Conservation (phyloP, 257 asterid genomes). For the Cinchona pubescens region DNA sequence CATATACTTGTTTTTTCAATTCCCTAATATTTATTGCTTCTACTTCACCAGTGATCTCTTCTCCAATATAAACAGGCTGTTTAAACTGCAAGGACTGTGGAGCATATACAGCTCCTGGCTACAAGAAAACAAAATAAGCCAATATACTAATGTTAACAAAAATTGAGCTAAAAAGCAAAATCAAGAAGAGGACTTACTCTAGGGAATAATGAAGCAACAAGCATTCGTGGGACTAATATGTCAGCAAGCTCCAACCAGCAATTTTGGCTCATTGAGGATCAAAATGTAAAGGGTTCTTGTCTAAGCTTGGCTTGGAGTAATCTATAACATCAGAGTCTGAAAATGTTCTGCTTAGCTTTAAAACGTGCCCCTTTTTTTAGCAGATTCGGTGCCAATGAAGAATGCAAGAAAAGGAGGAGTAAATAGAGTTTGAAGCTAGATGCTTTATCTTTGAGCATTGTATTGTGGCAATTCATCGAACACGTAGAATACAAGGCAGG, state of each 20-base stretch:
- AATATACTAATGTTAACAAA: background rate
- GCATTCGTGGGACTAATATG: slow-evolving; percentile 66
- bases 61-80: slow-evolving; percentile 70
- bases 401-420: background rate
- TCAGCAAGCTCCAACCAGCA: slow-evolving; percentile 63
- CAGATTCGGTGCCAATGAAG: slow-evolving; percentile 29
- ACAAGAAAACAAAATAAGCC: background rate
- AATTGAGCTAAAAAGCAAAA: background rate
- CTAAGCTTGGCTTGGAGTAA: slow-evolving; percentile 63
- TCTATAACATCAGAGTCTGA: slow-evolving; percentile 43
- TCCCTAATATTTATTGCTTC: slow-evolving; percentile 47
- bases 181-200: slow-evolving; percentile 32
- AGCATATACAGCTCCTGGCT: slow-evolving; percentile 89
- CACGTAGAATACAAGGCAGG: background rate
- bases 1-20: slow-evolving; percentile 48
- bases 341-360: slow-evolving; percentile 57
- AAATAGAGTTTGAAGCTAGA: background rate
- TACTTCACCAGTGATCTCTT: slow-evolving; percentile 55
- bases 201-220: slow-evolving; percentile 81
- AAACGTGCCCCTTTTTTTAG: slow-evolving; percentile 46
- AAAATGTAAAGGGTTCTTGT: slow-evolving; percentile 72
- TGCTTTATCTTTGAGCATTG: background rate
- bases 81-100: slow-evolving; percentile 68
- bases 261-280: slow-evolving; percentile 48
- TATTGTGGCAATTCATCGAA: slow-evolving; percentile 24